Evolutionary conservation across 345 rosid species (phyloP), one percentile per base, ranked within the genome.

Genomic region (Aquilaria yunnanensis): DNA sequence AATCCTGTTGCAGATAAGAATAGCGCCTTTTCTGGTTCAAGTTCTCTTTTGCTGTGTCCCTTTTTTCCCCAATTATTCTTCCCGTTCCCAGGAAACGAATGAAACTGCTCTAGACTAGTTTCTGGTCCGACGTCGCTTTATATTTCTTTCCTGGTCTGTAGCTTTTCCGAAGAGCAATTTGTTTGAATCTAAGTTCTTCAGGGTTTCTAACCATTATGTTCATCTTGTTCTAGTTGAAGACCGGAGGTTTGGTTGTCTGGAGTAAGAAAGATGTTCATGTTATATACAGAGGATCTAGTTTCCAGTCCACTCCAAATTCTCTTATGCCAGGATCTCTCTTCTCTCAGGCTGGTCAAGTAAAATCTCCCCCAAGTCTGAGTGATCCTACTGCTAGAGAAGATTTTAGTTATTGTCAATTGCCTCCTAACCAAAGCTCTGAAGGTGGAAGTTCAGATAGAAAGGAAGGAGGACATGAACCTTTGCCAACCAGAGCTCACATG

Each of bases 181-280:
- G 37, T 62, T 14, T 51, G 48, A 16, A 37, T 9, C 49, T 52
- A 14, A 66, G 43, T 32, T 66, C 62, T 29, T 53, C 43, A 13
- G 14, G 49, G 32, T 41, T 51, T 34, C 60, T 60, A 43, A 34
- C 51, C 47, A 54, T 32, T 67, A 59, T 6, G n/a, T 37, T 14
- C 49, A 60, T 68, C 67, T 62, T 29, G 59, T 68, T 56, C 54
- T 79, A 91, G 97, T 53, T 85, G 85, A 88, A 91, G 83, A 88
- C 96, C 29, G 88, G 91, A 43, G 93, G 97, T 43, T 80, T 84
- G 81, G 93, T 88, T 75, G 78, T 88, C 60, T 84, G 91, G 81
- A 81, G 78, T 62, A 80, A 65, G 81, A 86, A 88, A 77, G 93
- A 84, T 30, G 45, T 56, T 71, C 70, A 70, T 49, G 76, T 81